phyloP scores from a whole-genome alignment of 495 filamentous ascomycete species.

The Emericellopsis terricola region DNA sequence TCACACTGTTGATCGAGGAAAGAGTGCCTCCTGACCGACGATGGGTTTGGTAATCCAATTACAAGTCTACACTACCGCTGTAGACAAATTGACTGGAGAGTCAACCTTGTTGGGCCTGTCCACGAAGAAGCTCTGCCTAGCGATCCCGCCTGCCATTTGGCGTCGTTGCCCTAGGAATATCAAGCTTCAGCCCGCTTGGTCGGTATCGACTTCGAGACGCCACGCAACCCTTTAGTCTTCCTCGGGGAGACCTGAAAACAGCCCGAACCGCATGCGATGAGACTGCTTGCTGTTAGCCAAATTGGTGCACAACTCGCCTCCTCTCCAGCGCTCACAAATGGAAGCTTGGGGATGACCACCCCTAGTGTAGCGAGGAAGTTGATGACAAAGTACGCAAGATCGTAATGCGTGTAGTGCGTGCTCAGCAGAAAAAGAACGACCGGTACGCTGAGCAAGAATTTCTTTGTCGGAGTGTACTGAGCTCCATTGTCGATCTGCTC shows the following conservation, averaged over 20 bases:
- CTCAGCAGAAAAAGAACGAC: constrained; percentile 88
- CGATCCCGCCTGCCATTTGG: too few relatives aligned
- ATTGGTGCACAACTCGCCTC: constrained; percentile 4
- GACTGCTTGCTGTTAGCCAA: constrained; percentile 30
- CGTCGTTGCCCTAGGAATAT: too few relatives aligned
- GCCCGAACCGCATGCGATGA: constrained; percentile 50
- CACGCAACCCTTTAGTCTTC: too few relatives aligned
- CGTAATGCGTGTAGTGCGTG: constrained; percentile 98
- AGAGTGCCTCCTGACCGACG: too few relatives aligned
- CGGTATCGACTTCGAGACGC: too few relatives aligned
- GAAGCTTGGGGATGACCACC: constrained; percentile 90
- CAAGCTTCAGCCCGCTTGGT: too few relatives aligned
- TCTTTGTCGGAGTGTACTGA: constrained; percentile 96
- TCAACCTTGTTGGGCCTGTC: too few relatives aligned
- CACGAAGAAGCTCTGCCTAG: too few relatives aligned
- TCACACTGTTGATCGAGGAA: too few relatives aligned
- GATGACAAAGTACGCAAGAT: constrained; percentile 87
- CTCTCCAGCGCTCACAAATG: constrained; percentile 46
- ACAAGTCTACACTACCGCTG: too few relatives aligned
- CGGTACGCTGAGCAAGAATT: constrained; percentile 87
- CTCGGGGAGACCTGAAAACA: constrained; percentile 44
- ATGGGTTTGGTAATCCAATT: too few relatives aligned
- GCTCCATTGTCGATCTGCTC: constrained; percentile 99
- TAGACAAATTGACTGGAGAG: too few relatives aligned
- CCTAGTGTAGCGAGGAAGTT: constrained; percentile 83